phyloP scores from a whole-genome alignment of 345 rosid species.

The Xanthoceras sorbifolium region DNA sequence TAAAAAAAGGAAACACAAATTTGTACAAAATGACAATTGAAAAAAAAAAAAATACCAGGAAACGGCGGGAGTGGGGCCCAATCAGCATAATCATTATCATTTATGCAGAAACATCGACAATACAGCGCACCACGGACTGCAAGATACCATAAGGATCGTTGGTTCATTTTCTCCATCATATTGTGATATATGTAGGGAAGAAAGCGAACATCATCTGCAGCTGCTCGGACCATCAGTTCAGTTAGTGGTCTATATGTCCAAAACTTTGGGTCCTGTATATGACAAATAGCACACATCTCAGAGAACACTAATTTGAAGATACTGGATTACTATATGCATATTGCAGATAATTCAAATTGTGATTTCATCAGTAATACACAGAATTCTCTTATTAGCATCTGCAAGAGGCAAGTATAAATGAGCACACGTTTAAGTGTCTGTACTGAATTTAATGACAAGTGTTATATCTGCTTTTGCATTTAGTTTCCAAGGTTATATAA shows the following conservation, averaged over 20 bases:
- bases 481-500: neutral
- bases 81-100: slow-evolving; percentile 63
- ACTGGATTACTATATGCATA: neutral
- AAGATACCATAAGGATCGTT: slow-evolving; percentile 75
- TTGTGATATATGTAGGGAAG: slow-evolving; percentile 71
- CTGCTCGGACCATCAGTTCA: slow-evolving; percentile 89
- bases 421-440: neutral
- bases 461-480: neutral
- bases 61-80: slow-evolving; percentile 73
- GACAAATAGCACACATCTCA: slow-evolving; percentile 9
- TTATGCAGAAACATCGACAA: slow-evolving; percentile 87
- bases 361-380: neutral
- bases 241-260: slow-evolving; percentile 86
- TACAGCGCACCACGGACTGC: slow-evolving; percentile 78
- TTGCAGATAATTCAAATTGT: neutral
- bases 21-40: neutral
- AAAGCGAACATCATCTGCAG: slow-evolving; percentile 96
- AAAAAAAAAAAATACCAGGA: slow-evolving; percentile 59
- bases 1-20: neutral
- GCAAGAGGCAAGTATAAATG: neutral
- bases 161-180: slow-evolving; percentile 78
- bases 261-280: slow-evolving; percentile 77
- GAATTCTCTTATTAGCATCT: neutral
- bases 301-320: slow-evolving; percentile 2
- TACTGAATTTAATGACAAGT: slow-evolving; percentile 7